A percentile compares a stretch with the other conserved stretches of the same genome.
phyloP scores from a whole-genome alignment of 495 filamentous ascomycete genomes.

The Arthonia radiata region DNA sequence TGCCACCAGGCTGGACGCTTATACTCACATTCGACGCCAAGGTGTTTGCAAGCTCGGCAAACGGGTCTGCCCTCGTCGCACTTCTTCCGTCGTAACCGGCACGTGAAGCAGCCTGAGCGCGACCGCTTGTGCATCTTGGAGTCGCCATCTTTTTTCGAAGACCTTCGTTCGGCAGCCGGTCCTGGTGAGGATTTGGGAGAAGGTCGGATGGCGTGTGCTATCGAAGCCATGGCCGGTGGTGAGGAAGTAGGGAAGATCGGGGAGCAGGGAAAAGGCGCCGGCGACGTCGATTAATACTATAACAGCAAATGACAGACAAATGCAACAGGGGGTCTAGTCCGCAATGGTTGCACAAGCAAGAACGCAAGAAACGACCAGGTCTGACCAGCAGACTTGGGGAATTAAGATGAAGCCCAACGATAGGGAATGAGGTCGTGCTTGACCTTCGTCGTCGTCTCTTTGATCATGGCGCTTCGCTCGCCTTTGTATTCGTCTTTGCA shows the following conservation, averaged over 20 bases:
- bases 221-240: too few relatives aligned
- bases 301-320: constrained; percentile 2
- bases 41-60: constrained; percentile 73
- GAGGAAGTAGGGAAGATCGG: too few relatives aligned
- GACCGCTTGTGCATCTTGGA: constrained; percentile 79
- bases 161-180: constrained; percentile 20
- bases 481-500: too few relatives aligned
- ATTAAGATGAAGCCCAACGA: constrained; percentile 7
- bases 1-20: constrained; percentile 95
- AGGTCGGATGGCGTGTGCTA: too few relatives aligned
- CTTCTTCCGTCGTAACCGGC: constrained; percentile 86
- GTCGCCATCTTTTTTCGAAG: constrained; percentile 28
- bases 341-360: constrained; percentile 6
- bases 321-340: constrained; percentile 6
- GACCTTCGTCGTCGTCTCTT: too few relatives aligned
- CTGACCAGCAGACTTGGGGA: constrained; percentile 12
- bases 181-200: constrained; percentile 12
- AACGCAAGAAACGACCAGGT: constrained; percentile 3
- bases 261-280: too few relatives aligned
- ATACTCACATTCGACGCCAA: constrained; percentile 76
- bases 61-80: constrained; percentile 78
- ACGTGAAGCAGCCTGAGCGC: constrained; percentile 93
- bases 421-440: too few relatives aligned
- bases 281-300: constrained; percentile 5
- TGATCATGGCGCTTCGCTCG: too few relatives aligned